Evolutionary conservation across 2,329 filamentous ascomycete genomes (phyloP), one percentile per base, ranked within the genome.

Genomic region (Claviceps arundinis): DNA sequence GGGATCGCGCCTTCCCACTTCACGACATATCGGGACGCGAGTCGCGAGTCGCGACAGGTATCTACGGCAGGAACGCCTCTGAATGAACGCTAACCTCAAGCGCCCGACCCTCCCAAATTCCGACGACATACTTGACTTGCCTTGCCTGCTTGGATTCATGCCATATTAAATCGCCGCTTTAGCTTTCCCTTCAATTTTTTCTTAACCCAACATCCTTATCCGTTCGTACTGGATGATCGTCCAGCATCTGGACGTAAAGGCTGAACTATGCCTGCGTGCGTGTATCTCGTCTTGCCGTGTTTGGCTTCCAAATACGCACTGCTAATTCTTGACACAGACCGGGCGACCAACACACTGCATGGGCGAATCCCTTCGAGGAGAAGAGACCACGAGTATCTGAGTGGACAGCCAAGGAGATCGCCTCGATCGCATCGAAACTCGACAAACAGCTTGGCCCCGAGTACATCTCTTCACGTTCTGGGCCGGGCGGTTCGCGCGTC

Each of bases 371-470:
- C 7, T 98, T 93, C 67, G 83, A 88, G 65, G 85, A 91, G 59
- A 66, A 71, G 2, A 77, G 76, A 63, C 80, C 77, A 48, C 80
- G 80, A 43, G 77, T 95, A 34, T 84, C 79, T 50, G 81, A 87
- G 64, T 98, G 88, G 72, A 95, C 89, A 0, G 89, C 90, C n/a
- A 76, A 81, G 59, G 85, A 98, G 65, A 91, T 96, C 54, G 89
- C 89, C 22, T 91, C 88, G 0, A 75, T 98, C 14, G 87, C 95
- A 63, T 81, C 81, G 58, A 83, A 88, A 37, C 80, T 98, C 34
- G 87, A 97, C 64, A 94, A 90, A 64, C 90, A 96, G 64, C 80
- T 98, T 11, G 93, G 93, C 0, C 93, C 93, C 0, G 94, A 98
- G 70, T 98, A 94, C 66, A 87, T 98, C 54, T 97, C 91, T 2